Evolutionary conservation across 148 eudicot species (phyloP).

Genomic region (Rhododendron ovatum): DNA sequence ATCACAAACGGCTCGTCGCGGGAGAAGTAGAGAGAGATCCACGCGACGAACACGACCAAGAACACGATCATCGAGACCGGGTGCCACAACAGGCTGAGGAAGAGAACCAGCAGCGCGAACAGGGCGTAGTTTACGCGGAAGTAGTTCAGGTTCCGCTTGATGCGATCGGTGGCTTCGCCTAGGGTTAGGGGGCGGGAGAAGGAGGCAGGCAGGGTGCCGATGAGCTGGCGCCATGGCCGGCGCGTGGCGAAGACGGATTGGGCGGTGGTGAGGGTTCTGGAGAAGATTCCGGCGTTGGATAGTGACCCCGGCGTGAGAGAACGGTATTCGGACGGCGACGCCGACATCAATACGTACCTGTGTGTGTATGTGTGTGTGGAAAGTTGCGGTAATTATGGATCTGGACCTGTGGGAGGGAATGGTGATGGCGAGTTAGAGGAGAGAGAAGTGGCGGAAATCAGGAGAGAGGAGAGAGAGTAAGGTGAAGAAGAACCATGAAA

Average conservation of each 20-base stretch:
- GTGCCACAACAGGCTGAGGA: slow-evolving; percentile 39
- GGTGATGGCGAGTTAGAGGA: background rate
- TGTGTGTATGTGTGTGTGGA: background rate
- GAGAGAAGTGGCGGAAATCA: no score
- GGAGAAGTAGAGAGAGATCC: slow-evolving; percentile 43
- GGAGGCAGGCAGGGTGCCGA: slow-evolving; percentile 27
- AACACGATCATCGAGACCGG: slow-evolving; percentile 50
- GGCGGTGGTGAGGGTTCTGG: slow-evolving; percentile 21
- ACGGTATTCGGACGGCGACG: background rate
- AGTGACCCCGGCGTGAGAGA: background rate
- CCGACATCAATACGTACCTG: background rate
- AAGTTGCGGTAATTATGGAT: background rate
- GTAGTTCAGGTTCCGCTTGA: slow-evolving; percentile 42
- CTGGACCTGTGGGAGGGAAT: background rate
- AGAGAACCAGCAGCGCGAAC: slow-evolving; percentile 24
- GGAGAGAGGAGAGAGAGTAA: background rate
- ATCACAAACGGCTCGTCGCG: slow-evolving; percentile 25
- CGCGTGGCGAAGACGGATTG: slow-evolving; percentile 26
- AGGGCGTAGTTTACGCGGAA: slow-evolving; percentile 50
- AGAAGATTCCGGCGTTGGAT: slow-evolving; percentile 17
- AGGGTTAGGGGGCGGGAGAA: slow-evolving; percentile 34
- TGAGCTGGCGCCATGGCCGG: slow-evolving; percentile 48
- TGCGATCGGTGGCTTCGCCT: slow-evolving; percentile 20
- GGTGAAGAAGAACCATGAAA: no score
- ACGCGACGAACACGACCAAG: slow-evolving; percentile 24